phyloP scores from a whole-genome alignment of 2,329 filamentous ascomycete species.

The Sporothrix pseudoabietina region DNA sequence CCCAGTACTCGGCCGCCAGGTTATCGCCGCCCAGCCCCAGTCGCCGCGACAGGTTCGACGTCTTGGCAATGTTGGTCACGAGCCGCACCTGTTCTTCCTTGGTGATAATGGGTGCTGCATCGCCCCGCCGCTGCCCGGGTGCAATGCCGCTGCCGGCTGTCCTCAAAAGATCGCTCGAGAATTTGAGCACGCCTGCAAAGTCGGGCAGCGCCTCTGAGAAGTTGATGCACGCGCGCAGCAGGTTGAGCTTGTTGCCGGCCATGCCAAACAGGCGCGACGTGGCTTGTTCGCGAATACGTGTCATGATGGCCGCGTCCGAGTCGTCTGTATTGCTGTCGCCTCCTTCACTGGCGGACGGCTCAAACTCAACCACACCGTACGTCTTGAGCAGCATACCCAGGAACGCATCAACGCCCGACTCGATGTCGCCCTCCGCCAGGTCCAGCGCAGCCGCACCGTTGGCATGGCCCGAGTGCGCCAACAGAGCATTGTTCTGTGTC shows the following conservation, averaged over 20 bases:
- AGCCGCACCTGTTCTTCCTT: constrained; percentile 84
- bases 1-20: constrained; percentile 87
- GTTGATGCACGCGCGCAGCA: constrained; percentile 86
- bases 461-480: constrained; percentile 44
- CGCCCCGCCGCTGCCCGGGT: constrained; percentile 67
- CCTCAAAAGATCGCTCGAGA: constrained; percentile 80
- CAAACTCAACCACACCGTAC: constrained; percentile 64
- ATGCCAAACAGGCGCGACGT: constrained; percentile 72
- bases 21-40: constrained; percentile 65
- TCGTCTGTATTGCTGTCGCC: constrained; percentile 42
- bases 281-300: constrained; percentile 62
- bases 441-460: constrained; percentile 60
- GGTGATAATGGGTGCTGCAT: constrained; percentile 69
- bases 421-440: constrained; percentile 65
- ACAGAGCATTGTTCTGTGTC: constrained; percentile 56
- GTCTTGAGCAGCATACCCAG: constrained; percentile 63
- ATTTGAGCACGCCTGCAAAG: constrained; percentile 84
- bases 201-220: constrained; percentile 93
- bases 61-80: constrained; percentile 83
- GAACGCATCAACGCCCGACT: constrained; percentile 66
- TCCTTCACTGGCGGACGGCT: constrained; percentile 38
- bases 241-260: constrained; percentile 76
- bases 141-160: constrained; percentile 80
- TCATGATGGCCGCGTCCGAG: constrained; percentile 55
- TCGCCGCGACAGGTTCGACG: constrained; percentile 73